Base-by-base conservation (phyloP, 1,284 basidiomycete genomes). In the Bondarzewia mesenterica region DNA sequence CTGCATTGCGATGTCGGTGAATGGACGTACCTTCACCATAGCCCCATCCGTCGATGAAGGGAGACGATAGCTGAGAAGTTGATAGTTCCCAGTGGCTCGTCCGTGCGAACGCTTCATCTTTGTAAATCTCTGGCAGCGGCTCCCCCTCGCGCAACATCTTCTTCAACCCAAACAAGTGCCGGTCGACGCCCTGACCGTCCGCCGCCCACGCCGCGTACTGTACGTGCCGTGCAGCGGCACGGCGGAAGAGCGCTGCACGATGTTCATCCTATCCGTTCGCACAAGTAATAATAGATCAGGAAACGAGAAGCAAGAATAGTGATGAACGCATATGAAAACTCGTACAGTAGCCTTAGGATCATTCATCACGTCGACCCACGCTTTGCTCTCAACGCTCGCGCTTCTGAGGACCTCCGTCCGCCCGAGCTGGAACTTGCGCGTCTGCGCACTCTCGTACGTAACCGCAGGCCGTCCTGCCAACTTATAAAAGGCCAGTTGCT, bases 381-480 rank as follows among this genome's bases (percentile, higher is more conserved):
- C 84, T 59, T 86, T 85, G 60, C 80, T 85, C 71, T 99, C 92
- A 51, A 77, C 77, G 53, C 87, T 90, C 27, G 85, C 85, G 51
- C 82, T 81, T 18, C 95, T 79, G 60, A 98, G 97, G 38, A 96
- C 93, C 71, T 99, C 95, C 20, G 95, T 99, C 48, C 95, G 75
- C 1, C 95, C 95, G 12, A 78, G 77, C 64, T 91, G 83, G 75
- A 83, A 99, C 67, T 93, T 93, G 39, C 95, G 78, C 49, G 95
- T 99, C 72, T 98, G 94, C 14, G 87, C 85, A 53, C 86, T 89
- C 74, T 98, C 95, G 70, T 98, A 99, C 47, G 90, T 90, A 37
- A 93, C 84, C 3, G 81, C 88, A 5, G 88, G 83, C 20, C 89
- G 78, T 21, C 77, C 76, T 59, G 76, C 79, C 75, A 96, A 81